Percentiles rank a stretch among this genome's conserved stretches.
Evolutionary conservation across 169 alveolate genomes (phyloP).

Genomic region (Blepharisma undulans): DNA sequence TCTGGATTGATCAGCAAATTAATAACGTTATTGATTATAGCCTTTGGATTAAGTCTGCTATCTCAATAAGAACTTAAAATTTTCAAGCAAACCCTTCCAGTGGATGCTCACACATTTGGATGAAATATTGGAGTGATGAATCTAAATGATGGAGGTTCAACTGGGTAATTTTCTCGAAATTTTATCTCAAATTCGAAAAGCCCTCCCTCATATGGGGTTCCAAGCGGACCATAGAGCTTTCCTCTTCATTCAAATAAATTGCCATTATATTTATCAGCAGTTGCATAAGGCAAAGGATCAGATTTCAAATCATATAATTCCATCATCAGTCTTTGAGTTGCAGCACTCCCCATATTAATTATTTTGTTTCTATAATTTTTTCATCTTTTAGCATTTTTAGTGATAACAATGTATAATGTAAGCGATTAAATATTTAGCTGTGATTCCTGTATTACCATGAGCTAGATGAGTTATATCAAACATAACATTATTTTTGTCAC

Average conservation of each 20-base stretch:
- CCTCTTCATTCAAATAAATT: background rate
- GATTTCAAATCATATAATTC: background rate
- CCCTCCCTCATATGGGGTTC: slow-evolving; percentile 43
- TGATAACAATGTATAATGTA: too few relatives aligned
- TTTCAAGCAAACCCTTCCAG: background rate
- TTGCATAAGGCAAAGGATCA: background rate
- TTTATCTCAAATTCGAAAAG: background rate
- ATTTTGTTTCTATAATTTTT: background rate
- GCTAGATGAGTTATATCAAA: too few relatives aligned
- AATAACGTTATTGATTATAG: too few relatives aligned
- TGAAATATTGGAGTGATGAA: slow-evolving; percentile 35
- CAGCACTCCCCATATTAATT: background rate
- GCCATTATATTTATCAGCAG: background rate
- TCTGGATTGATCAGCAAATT: too few relatives aligned
- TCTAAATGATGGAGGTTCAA: background rate
- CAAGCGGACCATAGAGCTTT: slow-evolving; percentile 18
- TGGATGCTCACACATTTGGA: slow-evolving; percentile 2
- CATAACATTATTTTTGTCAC: too few relatives aligned
- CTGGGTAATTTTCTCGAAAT: background rate
- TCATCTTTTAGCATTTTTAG: too few relatives aligned
- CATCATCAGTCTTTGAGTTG: background rate
- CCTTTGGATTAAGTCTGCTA: background rate
- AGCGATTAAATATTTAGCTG: too few relatives aligned
- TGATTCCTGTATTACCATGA: too few relatives aligned
- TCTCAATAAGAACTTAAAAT: background rate